These are phyloP conservation scores for Nakaseomyces kungkrabaensis DNA, from an alignment of 1,139 yeast species.

Conservation along the genomic window DNA sequence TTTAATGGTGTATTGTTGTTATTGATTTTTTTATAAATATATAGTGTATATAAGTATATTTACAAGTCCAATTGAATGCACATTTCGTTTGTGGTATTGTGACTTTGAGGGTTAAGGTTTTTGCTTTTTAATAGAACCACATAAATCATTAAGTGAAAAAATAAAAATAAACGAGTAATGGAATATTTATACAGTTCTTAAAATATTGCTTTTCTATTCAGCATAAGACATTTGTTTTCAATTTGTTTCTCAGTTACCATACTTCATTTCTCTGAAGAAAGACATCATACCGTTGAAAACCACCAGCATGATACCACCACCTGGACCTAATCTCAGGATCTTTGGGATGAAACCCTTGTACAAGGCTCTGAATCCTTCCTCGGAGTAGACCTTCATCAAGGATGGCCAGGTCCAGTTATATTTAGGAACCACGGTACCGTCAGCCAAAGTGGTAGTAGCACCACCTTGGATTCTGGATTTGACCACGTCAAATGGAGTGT, in stretches of 20 bases:
- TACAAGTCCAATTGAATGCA: conserved; percentile 1
- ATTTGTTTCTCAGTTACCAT: not conserved
- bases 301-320: conserved; percentile 95
- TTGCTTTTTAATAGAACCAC: not conserved
- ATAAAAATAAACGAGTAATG: not conserved
- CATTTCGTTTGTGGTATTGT: not conserved
- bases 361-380: conserved; percentile 82
- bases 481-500: conserved; percentile 97
- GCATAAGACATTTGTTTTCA: not conserved
- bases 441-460: conserved; percentile 24
- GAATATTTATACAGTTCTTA: not conserved
- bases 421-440: conserved; percentile 54
- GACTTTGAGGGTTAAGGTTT: not conserved
- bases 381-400: conserved; percentile 62
- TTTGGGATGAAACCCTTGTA: conserved; percentile 95
- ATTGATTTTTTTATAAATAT: not conserved
- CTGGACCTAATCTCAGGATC: conserved; percentile 95
- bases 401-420: conserved; percentile 81
- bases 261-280: conserved; percentile 52
- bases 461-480: conserved; percentile 83
- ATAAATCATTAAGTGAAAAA: not conserved
- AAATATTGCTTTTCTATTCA: no score
- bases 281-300: conserved; percentile 94
- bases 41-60: not conserved
- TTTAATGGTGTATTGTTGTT: not conserved